Base-by-base conservation (phyloP, 371 early-diverging fungal species). In the Haplosporangium sp. region DNA sequence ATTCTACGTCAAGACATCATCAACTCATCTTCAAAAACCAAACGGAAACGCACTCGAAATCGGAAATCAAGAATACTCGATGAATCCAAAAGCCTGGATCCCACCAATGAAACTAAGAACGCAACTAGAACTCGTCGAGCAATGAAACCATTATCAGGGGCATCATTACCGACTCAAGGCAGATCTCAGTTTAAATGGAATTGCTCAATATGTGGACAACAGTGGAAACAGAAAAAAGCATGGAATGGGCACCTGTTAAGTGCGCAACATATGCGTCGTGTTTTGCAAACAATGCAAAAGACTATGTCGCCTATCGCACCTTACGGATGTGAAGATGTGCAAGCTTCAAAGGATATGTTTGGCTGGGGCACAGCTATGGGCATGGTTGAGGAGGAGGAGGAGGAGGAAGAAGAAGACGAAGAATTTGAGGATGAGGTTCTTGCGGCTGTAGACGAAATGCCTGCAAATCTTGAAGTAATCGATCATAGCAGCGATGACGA, bases 351-450 rank as follows among this genome's bases (percentile, higher is more conserved):
- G 38, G 72, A 77, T 27, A 57, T 65, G 9, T 72, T 72, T 27
- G 72, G 77, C 8, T 77, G 77, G 77, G 77, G 77, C 3, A 69
- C 77, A 8, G 61, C 42, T 10, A 34, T 19, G 15, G 66, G 72
- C 9, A 48, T 59, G 27, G 71, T 57, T 3, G 76, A 76, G 34
- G 71, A 65, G 10, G 71, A 71, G 9, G 76, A 76, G 7, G 67
- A 65, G 10, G 71, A 71, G 9, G 76, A 76, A 3, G 67, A 62
- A 3, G 69, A 62, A 3, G 69, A 69, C 11, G 56, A 50, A 7
- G 71, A 71, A 42, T 64, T 58, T 3, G 61, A 60, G 13, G 69
- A 61, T 0, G 52, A 74, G 17, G 67, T 68, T 8, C 44, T 17
- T 1, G 65, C 53, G 4, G 37, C 40, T 37, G 53, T 19, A 40